Evolutionary conservation across 805 yeast species (phyloP).

Genomic region (Candida methanosorbosa): DNA sequence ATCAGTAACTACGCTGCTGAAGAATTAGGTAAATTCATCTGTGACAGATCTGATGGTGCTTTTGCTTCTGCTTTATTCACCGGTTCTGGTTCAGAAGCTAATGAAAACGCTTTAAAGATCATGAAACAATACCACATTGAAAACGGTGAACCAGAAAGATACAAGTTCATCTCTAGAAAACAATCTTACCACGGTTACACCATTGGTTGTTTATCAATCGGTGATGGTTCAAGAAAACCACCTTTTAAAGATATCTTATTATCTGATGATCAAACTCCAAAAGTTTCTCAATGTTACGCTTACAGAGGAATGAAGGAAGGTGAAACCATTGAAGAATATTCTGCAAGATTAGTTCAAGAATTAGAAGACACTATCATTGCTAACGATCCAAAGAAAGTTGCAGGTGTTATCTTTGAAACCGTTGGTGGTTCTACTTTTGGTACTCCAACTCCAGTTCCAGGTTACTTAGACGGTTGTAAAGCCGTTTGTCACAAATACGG

Average conservation of each 20-base stretch:
- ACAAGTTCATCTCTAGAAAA: constrained; percentile 33
- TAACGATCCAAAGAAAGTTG: constrained; percentile 35
- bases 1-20: constrained; percentile 32
- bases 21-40: constrained; percentile 33
- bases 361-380: constrained; percentile 33
- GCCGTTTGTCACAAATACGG: constrained; percentile 44
- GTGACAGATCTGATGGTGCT: constrained; percentile 26
- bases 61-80: constrained; percentile 36
- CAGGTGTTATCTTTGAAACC: constrained; percentile 36
- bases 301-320: constrained; percentile 20
- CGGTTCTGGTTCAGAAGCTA: constrained; percentile 70
- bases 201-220: constrained; percentile 34
- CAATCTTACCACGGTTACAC: constrained; percentile 43
- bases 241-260: constrained; percentile 22
- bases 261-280: constrained; percentile 17
- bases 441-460: constrained; percentile 34
- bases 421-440: constrained; percentile 40
- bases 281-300: constrained; percentile 25
- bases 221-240: constrained; percentile 27
- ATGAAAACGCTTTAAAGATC: constrained; percentile 70
- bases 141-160: constrained; percentile 29
- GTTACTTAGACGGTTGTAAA: constrained; percentile 37
- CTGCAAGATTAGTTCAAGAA: constrained; percentile 27
- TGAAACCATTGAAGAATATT: constrained; percentile 32
- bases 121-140: constrained; percentile 42